These are phyloP conservation scores for Tylopilus sp. DNA, from an alignment of 1,284 basidiomycete species.

Conservation along the genomic window DNA sequence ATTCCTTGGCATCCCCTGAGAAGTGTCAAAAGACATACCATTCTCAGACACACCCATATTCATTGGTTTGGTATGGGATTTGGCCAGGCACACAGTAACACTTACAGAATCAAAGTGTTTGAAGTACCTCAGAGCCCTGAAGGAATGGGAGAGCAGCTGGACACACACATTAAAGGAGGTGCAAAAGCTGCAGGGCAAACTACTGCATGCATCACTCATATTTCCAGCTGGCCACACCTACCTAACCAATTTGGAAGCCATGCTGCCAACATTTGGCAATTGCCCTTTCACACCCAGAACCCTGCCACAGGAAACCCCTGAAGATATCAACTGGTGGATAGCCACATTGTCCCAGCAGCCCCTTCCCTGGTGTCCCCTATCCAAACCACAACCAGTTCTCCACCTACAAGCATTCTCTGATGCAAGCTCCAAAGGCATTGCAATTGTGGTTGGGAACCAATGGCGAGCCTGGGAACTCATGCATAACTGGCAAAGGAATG, in stretches of 20 bases:
- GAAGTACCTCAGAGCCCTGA: slow-evolving; percentile 29
- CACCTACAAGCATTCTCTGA: slow-evolving; percentile 13
- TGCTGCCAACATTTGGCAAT: slow-evolving; percentile 34
- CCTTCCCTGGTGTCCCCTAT: no score
- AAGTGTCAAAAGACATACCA: slow-evolving; percentile 6
- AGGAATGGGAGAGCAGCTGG: slow-evolving; percentile 22
- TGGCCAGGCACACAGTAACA: background rate
- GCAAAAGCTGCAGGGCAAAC: slow-evolving; percentile 44
- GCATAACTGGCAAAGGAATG: slow-evolving; percentile 6
- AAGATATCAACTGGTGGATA: slow-evolving; percentile 2
- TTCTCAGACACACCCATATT: slow-evolving; percentile 16
- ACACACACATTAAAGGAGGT: slow-evolving; percentile 39
- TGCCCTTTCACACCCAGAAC: slow-evolving; percentile 39
- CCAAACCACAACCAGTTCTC: slow-evolving; percentile 9
- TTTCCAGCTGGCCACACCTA: slow-evolving; percentile 45
- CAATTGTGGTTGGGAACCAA: background rate
- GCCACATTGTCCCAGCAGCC: background rate
- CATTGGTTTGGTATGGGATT: background rate
- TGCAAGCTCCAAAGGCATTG: slow-evolving; percentile 22
- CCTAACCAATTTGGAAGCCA: slow-evolving; percentile 43
- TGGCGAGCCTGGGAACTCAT: slow-evolving; percentile 20
- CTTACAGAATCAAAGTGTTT: background rate
- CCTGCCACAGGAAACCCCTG: background rate
- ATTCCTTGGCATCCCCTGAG: slow-evolving; percentile 13
- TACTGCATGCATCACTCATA: slow-evolving; percentile 43